These are phyloP conservation scores for Orbilia quercus DNA, from an alignment of 2,329 filamentous ascomycete genomes.

Conservation along the genomic window DNA sequence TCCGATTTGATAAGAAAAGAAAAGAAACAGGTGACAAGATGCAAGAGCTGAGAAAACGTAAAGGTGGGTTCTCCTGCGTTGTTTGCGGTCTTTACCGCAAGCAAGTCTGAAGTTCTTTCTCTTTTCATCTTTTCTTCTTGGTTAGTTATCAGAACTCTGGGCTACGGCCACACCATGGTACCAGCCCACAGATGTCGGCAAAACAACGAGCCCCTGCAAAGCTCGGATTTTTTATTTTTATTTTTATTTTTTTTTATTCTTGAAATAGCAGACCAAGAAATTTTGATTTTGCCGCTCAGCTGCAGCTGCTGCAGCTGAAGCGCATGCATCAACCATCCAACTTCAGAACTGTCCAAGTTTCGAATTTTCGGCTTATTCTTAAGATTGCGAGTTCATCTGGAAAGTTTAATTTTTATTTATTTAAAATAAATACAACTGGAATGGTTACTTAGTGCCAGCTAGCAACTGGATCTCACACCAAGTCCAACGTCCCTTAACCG, in stretches of 20 bases:
- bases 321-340: constrained; percentile 31
- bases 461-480: constrained; percentile 11
- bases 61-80: constrained; percentile 52
- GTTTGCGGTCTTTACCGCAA: constrained; percentile 43
- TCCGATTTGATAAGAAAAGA: constrained; percentile 9
- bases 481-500: constrained; percentile 25
- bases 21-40: constrained; percentile 20
- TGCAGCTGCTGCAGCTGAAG: constrained; percentile 31
- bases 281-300: constrained; percentile 19
- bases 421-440: neutral
- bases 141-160: constrained; percentile 1
- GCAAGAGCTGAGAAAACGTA: constrained; percentile 11
- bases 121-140: neutral
- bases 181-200: constrained; percentile 19
- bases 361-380: neutral
- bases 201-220: neutral
- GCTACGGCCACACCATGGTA: constrained; percentile 5
- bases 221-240: too few relatives aligned
- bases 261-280: constrained; percentile 1
- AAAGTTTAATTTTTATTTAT: neutral
- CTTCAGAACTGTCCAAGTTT: constrained; percentile 3
- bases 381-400: neutral
- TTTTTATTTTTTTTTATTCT: too few relatives aligned
- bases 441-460: constrained; percentile 28
- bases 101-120: too few relatives aligned